A percentile compares a stretch with the other conserved stretches of the same genome.
Evolutionary conservation across 2,329 filamentous ascomycete genomes (phyloP).

Genomic region (Huntiella abstrusa): DNA sequence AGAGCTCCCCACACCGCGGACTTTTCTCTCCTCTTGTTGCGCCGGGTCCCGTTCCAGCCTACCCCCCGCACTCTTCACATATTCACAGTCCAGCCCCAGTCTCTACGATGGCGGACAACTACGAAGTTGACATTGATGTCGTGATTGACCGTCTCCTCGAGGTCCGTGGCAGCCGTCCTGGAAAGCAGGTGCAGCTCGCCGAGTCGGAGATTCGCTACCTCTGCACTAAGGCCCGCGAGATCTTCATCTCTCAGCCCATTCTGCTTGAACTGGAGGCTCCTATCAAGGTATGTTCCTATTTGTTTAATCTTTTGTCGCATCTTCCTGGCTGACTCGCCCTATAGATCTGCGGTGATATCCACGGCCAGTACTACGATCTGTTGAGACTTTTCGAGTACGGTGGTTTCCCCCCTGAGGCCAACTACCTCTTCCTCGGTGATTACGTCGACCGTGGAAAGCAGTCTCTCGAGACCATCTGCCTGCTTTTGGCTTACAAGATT

Average conservation of each 20-base stretch:
- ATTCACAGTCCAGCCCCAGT: background rate
- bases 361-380: constrained; percentile 97
- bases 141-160: constrained; percentile 98
- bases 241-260: constrained; percentile 98
- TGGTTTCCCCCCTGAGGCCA: constrained; percentile 93
- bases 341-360: constrained; percentile 97
- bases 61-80: background rate
- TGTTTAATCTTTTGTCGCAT: background rate
- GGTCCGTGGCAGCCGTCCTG: constrained; percentile 90
- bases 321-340: constrained; percentile 11
- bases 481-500: constrained; percentile 97
- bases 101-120: constrained; percentile 38
- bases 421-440: constrained; percentile 98
- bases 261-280: constrained; percentile 93
- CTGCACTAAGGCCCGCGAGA: constrained; percentile 96
- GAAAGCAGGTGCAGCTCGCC: constrained; percentile 94
- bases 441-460: constrained; percentile 99
- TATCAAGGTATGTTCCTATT: constrained; percentile 63
- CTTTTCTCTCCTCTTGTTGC: background rate
- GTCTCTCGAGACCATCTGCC: constrained; percentile 93
- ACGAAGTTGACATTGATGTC: constrained; percentile 95
- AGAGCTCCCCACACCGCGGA: too few species aligned
- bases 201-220: constrained; percentile 93
- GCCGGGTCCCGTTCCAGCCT: background rate
- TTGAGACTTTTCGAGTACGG: constrained; percentile 95